These are phyloP conservation scores for Aspergillus oerlinghausenensis DNA, from an alignment of 2,329 filamentous ascomycete genomes.

Conservation along the genomic window DNA sequence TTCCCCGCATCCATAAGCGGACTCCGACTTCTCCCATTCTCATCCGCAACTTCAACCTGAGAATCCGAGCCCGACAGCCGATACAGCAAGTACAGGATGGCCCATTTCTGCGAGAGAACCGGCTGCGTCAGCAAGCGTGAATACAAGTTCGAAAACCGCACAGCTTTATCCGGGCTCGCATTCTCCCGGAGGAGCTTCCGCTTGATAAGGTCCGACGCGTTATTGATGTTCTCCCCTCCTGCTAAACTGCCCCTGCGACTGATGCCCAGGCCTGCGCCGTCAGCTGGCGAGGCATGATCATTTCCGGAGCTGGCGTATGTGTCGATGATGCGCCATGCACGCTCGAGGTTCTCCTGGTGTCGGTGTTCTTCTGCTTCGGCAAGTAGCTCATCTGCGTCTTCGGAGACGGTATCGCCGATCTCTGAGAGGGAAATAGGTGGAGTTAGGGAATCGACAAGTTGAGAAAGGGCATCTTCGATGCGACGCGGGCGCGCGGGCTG, in stretches of 20 bases:
- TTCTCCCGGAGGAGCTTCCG: constrained; percentile 77
- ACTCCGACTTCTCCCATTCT: constrained; percentile 29
- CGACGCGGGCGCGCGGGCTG: constrained; percentile 36
- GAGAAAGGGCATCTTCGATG: constrained; percentile 41
- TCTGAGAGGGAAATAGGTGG: constrained; percentile 31
- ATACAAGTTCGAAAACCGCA: constrained; percentile 86
- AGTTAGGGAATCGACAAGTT: constrained; percentile 40
- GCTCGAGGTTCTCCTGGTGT: constrained; percentile 31
- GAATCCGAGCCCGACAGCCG: constrained; percentile 66
- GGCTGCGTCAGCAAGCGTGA: constrained; percentile 78
- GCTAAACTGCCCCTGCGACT: constrained; percentile 27
- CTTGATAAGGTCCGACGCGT: constrained; percentile 90
- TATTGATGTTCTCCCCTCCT: constrained; percentile 61
- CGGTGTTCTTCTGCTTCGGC: constrained; percentile 34
- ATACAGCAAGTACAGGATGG: constrained; percentile 86
- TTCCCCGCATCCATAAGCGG: constrained; percentile 38
- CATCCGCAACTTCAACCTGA: constrained; percentile 18
- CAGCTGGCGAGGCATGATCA: constrained; percentile 24
- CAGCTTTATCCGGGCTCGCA: constrained; percentile 66
- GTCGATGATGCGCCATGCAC: constrained; percentile 37
- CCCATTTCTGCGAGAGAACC: constrained; percentile 93
- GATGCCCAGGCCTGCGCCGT: constrained; percentile 13
- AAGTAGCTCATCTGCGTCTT: constrained; percentile 30
- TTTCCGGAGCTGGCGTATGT: constrained; percentile 20
- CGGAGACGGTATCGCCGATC: constrained; percentile 27